Percentiles rank a stretch among this genome's conserved stretches.
phyloP scores from a whole-genome alignment of 2,329 filamentous ascomycete genomes.

The Cladosporium sphaerospermum region DNA sequence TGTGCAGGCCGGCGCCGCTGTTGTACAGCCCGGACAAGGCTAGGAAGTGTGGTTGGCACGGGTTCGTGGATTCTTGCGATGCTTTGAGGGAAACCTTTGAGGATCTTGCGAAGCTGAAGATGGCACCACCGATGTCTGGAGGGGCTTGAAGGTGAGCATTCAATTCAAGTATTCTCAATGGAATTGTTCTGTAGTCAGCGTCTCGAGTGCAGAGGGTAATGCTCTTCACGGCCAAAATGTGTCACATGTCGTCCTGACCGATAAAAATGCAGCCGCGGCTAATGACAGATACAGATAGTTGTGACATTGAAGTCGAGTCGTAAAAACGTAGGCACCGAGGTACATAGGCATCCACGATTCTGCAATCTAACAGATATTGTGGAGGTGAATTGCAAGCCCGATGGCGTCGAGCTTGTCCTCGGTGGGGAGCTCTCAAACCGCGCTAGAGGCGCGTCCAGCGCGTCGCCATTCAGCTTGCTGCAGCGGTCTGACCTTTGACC shows the following conservation, averaged over 20 bases:
- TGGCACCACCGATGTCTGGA: constrained; percentile 33
- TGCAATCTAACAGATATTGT: too few relatives aligned
- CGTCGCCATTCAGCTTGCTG: too few relatives aligned
- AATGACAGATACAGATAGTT: too few relatives aligned
- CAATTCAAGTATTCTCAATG: background rate
- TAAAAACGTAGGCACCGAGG: too few relatives aligned
- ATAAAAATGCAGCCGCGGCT: too few relatives aligned
- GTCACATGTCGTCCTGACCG: too few relatives aligned
- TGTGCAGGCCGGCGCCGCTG: constrained; percentile 29
- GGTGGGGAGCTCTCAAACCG: background rate
- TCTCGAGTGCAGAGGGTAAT: too few relatives aligned
- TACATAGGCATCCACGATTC: too few relatives aligned
- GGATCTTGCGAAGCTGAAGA: constrained; percentile 39
- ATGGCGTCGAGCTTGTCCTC: background rate
- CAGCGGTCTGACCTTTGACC: background rate
- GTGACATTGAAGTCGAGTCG: too few relatives aligned
- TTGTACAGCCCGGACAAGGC: constrained; percentile 39
- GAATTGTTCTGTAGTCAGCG: background rate
- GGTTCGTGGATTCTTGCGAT: constrained; percentile 41
- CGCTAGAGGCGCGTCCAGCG: too few relatives aligned
- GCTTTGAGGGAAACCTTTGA: constrained; percentile 37
- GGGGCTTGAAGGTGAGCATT: background rate
- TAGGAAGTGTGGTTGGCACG: constrained; percentile 42
- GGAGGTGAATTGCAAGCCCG: too few relatives aligned
- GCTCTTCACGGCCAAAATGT: background rate